phyloP scores from a whole-genome alignment of 2,329 filamentous ascomycete species.

The Penicillium sp. region DNA sequence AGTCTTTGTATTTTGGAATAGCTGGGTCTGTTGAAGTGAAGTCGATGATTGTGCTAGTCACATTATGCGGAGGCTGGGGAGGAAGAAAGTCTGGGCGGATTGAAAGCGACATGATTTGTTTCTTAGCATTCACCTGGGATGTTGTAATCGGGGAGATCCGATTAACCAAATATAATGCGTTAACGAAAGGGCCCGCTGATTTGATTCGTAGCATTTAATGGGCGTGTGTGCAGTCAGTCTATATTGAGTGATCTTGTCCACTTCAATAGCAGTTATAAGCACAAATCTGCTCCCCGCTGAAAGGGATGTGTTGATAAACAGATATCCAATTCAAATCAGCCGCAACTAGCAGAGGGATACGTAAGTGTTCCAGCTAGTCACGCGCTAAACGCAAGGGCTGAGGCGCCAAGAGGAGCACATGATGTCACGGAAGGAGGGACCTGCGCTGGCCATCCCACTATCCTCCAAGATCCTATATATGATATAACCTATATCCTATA shows the following conservation, averaged over 20 bases:
- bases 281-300: no score
- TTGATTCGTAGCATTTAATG: no score
- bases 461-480: not conserved
- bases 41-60: constrained; percentile 51
- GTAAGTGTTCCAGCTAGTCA: not conserved
- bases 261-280: no score
- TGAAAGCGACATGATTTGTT: not conserved
- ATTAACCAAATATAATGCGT: no score
- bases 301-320: no score
- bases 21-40: constrained; percentile 44
- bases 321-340: no score
- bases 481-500: not conserved
- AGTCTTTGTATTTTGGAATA: constrained; percentile 51
- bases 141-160: no score
- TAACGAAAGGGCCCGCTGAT: no score
- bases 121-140: no score
- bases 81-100: constrained; percentile 26
- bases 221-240: no score
- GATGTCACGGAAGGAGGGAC: not conserved
- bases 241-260: no score
- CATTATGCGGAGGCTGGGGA: constrained; percentile 36
- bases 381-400: not conserved
- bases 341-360: no score
- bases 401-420: not conserved
- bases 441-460: not conserved